Conservation (phyloP, 2,329 filamentous ascomycete genomes). For the Ilyonectria mors-panacis region DNA sequence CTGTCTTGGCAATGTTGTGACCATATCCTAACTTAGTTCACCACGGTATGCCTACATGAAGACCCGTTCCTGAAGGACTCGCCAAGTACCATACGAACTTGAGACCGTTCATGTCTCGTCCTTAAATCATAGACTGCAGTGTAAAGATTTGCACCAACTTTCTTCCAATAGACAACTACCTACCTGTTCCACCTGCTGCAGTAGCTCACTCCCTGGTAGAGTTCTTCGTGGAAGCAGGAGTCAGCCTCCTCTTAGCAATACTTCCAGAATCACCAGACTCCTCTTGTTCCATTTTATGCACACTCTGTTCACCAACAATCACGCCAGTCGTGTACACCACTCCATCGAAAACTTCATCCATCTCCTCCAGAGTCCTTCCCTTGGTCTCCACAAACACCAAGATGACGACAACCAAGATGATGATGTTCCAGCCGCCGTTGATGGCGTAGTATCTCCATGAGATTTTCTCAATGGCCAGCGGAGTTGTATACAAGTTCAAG, state of each 20-base stretch:
- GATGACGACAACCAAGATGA: constrained; percentile 16
- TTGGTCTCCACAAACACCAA: constrained; percentile 29
- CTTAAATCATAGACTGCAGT: neutral
- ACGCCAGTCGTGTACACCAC: constrained; percentile 11
- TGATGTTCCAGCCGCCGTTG: constrained; percentile 26
- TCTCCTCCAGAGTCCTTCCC: constrained; percentile 26
- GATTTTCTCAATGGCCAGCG: constrained; percentile 23
- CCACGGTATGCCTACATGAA: too few species aligned
- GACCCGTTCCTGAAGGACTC: too few species aligned
- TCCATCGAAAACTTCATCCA: constrained; percentile 27
- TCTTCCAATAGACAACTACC: neutral
- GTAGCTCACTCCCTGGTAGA: neutral
- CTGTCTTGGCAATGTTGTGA: too few species aligned
- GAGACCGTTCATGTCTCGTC: too few species aligned
- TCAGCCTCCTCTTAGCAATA: neutral
- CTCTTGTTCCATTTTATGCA: neutral
- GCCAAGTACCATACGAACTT: too few species aligned
- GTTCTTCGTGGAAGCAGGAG: neutral
- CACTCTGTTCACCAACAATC: neutral
- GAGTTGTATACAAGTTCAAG: constrained; percentile 26
- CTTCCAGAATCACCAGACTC: neutral
- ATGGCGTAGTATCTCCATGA: constrained; percentile 24
- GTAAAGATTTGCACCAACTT: neutral
- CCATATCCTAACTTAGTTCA: too few species aligned
- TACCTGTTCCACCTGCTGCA: neutral